Evolutionary conservation across 139 green algal genomes (phyloP).

Genomic region (Chlamydomonas schloesseri): DNA sequence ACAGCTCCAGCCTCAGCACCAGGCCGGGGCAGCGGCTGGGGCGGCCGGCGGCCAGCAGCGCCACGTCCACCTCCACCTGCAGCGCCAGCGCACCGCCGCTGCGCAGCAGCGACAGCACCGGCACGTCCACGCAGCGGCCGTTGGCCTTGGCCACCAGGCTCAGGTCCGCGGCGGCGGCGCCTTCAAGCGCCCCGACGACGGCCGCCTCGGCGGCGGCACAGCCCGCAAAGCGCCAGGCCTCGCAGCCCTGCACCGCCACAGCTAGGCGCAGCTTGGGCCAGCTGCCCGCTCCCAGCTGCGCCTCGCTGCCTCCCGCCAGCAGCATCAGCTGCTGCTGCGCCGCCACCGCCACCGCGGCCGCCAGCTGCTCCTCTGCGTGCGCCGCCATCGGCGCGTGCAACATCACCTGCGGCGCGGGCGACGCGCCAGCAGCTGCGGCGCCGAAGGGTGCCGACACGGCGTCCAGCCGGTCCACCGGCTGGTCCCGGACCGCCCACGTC

Average conservation of each 20-base stretch:
- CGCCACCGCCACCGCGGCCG: neutral
- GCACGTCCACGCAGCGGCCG: neutral
- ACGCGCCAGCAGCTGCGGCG: neutral
- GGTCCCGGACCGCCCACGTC: neutral
- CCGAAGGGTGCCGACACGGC: neutral
- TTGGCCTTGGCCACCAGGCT: conserved; percentile 19
- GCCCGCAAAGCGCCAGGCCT: too few relatives aligned
- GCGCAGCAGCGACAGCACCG: neutral
- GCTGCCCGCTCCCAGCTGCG: too few relatives aligned
- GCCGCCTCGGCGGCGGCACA: too few relatives aligned
- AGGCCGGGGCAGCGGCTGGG: neutral
- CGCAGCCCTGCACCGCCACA: neutral
- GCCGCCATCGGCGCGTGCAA: neutral
- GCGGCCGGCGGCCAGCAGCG: neutral
- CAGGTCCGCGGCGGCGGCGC: too few relatives aligned
- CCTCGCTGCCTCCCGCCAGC: neutral
- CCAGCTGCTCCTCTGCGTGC: conserved; percentile 14
- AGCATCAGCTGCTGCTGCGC: neutral
- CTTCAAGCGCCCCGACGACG: too few relatives aligned
- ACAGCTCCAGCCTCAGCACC: conserved; percentile 25
- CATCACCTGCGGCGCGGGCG: too few relatives aligned
- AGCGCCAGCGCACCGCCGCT: neutral
- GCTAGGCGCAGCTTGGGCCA: neutral
- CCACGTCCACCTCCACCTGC: conserved; percentile 6
- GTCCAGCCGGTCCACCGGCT: neutral